phyloP scores from a whole-genome alignment of 75 land plant genomes.

The Larix kaempferi region DNA sequence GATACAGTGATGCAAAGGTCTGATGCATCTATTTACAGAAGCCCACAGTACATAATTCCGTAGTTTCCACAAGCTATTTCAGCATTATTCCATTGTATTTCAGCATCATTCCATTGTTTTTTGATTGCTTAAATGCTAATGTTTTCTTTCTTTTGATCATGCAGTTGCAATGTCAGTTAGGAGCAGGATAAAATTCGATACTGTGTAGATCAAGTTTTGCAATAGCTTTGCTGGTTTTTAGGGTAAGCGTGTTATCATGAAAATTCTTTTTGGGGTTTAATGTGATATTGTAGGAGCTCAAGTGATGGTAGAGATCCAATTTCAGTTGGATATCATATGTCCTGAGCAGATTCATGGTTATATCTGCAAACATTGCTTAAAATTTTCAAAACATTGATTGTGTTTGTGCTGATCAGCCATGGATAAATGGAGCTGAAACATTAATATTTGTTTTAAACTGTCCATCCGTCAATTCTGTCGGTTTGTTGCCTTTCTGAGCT shows the following conservation, averaged over 20 bases:
- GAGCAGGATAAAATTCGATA: background rate
- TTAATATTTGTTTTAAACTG: too few species aligned
- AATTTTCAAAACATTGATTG: background rate
- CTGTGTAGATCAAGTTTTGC: background rate
- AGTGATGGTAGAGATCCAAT: background rate
- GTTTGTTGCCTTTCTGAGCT: too few species aligned
- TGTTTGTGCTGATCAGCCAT: too few species aligned
- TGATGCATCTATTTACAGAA: background rate
- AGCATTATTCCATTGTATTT: background rate
- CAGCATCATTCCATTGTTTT: background rate
- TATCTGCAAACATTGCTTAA: background rate
- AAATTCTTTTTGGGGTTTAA: background rate
- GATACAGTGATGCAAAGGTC: constrained; percentile 11
- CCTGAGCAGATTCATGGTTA: background rate
- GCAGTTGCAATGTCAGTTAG: background rate
- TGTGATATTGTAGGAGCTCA: background rate
- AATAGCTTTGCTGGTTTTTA: background rate
- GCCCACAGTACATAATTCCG: background rate
- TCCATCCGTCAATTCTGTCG: too few species aligned
- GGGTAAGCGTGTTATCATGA: background rate
- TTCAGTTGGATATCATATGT: background rate
- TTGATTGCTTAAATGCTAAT: background rate
- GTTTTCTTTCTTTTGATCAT: background rate
- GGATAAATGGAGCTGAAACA: too few species aligned
- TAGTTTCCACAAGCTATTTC: background rate